Conservation (phyloP, 73 alveolate species). For the Paramecium sexaurelia region DNA sequence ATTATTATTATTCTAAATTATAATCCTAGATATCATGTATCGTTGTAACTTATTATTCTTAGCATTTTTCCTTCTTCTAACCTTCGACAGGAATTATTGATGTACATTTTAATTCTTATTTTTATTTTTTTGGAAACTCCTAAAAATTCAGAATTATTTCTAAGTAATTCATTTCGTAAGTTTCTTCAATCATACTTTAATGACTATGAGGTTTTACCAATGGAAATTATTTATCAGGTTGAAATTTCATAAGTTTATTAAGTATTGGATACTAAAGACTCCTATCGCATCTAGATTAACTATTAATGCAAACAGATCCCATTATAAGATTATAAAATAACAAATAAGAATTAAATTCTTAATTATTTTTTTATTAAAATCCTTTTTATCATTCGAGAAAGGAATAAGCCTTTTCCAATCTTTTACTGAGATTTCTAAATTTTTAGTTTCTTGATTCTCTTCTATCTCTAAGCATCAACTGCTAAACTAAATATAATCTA, state of each 20-base stretch:
- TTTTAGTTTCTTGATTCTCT: too few species aligned
- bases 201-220: not conserved
- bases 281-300: not conserved
- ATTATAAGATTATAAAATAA: not conserved
- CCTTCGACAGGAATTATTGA: not conserved
- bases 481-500: too few species aligned
- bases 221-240: not conserved
- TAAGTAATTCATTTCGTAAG: not conserved
- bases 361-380: too few species aligned
- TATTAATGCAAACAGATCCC: not conserved
- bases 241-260: not conserved
- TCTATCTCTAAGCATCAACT: too few species aligned
- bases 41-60: not conserved
- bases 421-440: too few species aligned
- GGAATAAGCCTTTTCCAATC: too few species aligned
- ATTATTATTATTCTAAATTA: not conserved
- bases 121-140: not conserved
- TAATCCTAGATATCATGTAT: not conserved
- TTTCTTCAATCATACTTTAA: not conserved
- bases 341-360: not conserved
- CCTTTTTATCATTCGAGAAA: too few species aligned
- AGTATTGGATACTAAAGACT: not conserved
- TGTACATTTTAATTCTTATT: not conserved
- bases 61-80: not conserved
- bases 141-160: not conserved